A percentile compares a stretch with the other conserved stretches of the same genome.
phyloP scores from a whole-genome alignment of 371 early-diverging fungal species.

The Lichtheimia ramosa region DNA sequence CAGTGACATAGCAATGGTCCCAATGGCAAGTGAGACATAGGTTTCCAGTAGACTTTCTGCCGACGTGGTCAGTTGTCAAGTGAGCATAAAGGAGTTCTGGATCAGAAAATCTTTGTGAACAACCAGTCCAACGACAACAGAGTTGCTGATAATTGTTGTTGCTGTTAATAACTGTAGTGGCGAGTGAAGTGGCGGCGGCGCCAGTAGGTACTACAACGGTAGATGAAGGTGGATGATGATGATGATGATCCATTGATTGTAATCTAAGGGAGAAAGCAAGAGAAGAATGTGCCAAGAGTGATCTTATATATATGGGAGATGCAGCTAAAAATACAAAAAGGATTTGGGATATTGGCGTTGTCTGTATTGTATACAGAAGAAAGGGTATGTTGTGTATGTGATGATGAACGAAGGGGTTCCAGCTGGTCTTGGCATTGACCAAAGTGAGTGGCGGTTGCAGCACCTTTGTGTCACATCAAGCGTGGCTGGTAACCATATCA shows the following conservation, averaged over 20 bases:
- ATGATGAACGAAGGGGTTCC: neutral
- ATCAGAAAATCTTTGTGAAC: conserved; percentile 61
- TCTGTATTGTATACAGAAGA: neutral
- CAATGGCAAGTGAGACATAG: conserved; percentile 88
- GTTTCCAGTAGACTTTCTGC: conserved; percentile 85
- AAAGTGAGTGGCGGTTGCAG: too few relatives aligned
- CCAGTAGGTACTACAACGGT: too few relatives aligned
- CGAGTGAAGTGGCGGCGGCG: too few relatives aligned
- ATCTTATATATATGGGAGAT: too few relatives aligned
- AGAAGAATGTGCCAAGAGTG: neutral
- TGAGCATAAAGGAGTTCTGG: conserved; percentile 84
- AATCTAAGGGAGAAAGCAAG: neutral
- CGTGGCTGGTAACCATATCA: conserved; percentile 1
- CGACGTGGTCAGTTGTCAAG: conserved; percentile 86
- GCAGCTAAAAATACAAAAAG: neutral
- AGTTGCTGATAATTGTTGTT: neutral
- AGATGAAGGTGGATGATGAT: too few relatives aligned
- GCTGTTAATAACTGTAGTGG: too few relatives aligned
- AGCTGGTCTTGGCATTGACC: neutral
- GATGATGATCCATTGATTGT: too few relatives aligned
- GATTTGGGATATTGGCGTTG: neutral
- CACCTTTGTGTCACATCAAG: neutral
- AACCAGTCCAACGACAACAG: conserved; percentile 53
- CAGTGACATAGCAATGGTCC: conserved; percentile 76
- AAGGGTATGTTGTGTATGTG: neutral